Evolutionary conservation across 805 yeast genomes (phyloP).

Genomic region (Kodamaea jinghongensis): DNA sequence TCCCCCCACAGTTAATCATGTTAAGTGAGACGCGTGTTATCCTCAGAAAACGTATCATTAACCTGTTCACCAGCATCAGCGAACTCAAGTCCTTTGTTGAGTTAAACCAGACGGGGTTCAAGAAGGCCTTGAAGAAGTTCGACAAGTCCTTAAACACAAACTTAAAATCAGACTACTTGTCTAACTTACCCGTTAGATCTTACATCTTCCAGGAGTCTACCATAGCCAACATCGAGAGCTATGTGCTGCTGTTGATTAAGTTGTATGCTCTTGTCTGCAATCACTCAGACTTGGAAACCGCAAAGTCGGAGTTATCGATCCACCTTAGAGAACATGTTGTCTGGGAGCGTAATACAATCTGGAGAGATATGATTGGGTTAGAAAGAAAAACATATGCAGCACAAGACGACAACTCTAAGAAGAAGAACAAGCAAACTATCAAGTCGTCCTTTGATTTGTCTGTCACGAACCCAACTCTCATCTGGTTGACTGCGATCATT

Average conservation of each 20-base stretch:
- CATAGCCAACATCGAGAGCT: slow-evolving; percentile 27
- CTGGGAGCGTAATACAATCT: slow-evolving; percentile 55
- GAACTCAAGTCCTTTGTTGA: slow-evolving; percentile 52
- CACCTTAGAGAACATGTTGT: slow-evolving; percentile 55
- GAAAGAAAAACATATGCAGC: slow-evolving; percentile 39
- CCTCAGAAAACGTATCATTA: slow-evolving; percentile 46
- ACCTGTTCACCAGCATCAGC: slow-evolving; percentile 42
- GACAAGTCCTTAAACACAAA: slow-evolving; percentile 48
- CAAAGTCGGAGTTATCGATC: slow-evolving; percentile 54
- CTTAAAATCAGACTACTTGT: slow-evolving; percentile 43
- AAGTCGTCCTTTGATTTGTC: slow-evolving; percentile 23
- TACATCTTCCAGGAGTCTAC: slow-evolving; percentile 40
- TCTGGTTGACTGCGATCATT: slow-evolving; percentile 48
- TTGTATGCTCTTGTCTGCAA: slow-evolving; percentile 38
- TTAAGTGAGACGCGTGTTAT: slow-evolving; percentile 50
- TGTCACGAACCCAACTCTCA: slow-evolving; percentile 31
- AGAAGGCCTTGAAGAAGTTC: slow-evolving; percentile 52
- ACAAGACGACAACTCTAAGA: slow-evolving; percentile 10
- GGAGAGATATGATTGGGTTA: slow-evolving; percentile 56
- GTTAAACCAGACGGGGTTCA: slow-evolving; percentile 51
- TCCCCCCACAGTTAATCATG: slow-evolving; percentile 33
- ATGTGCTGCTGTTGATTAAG: slow-evolving; percentile 31
- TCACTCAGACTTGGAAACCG: slow-evolving; percentile 40
- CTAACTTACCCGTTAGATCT: slow-evolving; percentile 42
- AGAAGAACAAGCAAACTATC: slow-evolving; percentile 7